Evolutionary conservation across 441 rosid species (phyloP).

Genomic region (Erodium trifolium): DNA sequence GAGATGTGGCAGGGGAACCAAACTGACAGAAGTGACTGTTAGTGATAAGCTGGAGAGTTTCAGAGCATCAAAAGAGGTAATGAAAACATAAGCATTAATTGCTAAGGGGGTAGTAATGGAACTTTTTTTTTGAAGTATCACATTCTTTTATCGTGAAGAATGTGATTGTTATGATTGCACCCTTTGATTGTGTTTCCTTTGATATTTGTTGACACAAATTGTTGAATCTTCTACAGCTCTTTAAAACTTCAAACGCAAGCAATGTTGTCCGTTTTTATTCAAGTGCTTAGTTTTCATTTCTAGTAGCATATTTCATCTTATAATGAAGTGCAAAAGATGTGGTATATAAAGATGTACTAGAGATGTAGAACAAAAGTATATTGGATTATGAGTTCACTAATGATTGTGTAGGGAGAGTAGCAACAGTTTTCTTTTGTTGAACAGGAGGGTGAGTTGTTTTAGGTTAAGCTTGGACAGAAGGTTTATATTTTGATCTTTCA

Average conservation of each 20-base stretch:
- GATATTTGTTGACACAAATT: not conserved
- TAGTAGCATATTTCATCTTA: not conserved
- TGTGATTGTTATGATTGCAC: slow-evolving; percentile 2
- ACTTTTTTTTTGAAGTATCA: not conserved
- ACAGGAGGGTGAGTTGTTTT: not conserved
- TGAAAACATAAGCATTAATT: not conserved
- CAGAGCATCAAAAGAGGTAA: slow-evolving; percentile 93
- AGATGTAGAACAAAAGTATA: not conserved
- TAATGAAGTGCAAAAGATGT: not conserved
- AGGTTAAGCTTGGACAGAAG: not conserved
- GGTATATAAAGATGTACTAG: too few species aligned
- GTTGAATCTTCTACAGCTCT: not conserved
- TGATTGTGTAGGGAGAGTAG: not conserved
- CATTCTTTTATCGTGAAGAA: not conserved
- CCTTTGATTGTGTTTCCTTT: slow-evolving; percentile 3
- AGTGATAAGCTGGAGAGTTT: slow-evolving; percentile 89
- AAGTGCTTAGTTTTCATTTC: not conserved
- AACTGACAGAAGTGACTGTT: slow-evolving; percentile 78
- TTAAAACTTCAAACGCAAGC: not conserved
- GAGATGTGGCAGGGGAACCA: slow-evolving; percentile 39
- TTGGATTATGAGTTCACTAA: not conserved
- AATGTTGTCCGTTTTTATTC: not conserved
- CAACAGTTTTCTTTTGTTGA: not conserved
- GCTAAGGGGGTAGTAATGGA: too few species aligned
- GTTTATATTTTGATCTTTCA: not conserved